Evolutionary conservation across 768 basidiomycete genomes (phyloP), one percentile per base, ranked within the genome.

Genomic region (Dentipellis fragilis): DNA sequence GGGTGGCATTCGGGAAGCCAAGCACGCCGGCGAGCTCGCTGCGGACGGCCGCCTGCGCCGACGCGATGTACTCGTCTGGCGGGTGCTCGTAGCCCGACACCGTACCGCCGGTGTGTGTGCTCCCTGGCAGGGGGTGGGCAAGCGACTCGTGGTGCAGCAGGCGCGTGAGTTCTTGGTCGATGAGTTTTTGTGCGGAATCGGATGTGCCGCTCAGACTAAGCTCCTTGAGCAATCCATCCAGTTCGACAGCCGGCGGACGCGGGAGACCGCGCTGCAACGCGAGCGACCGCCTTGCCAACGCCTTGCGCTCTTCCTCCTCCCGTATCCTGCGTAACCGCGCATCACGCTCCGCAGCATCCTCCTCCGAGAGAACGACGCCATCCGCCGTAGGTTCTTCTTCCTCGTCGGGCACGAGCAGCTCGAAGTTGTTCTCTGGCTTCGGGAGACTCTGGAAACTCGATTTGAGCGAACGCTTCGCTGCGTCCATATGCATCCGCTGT

Each of bases 401-500:
- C 16, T 92, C 89, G 61, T 95, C 94, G 2, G 90, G 91, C 9
- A 95, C 84, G 45, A 94, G 79, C 48, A 99, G 73, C 71, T 98
- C 94, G 63, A 97, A 98, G 69, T 98, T 95, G 68, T 98, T 97
- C 72, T 97, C 92, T 0, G 96, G 93, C 61, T 84, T 85, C 0
- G 96, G 96, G 14, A 99, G 75, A 58, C 69, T 84, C 71, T 78
- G 78, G 71, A 98, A 97, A 5, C 87, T 89, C 10, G 83, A 80
- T 62, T 87, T 78, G 52, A 98, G 77, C 0, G 87, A 82, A 39
- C 85, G 80, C 67, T 93, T 91, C 4, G 81, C 77, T 21, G 84
- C 80, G 55, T 76, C 76, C 12, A 70, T 67, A 23, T 80, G 85
- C 55, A 83, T 68, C 12, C 80, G 81, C 59, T 85, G 79, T 49